These are phyloP conservation scores for Ajuga chamaepitys DNA, from an alignment of 257 asterid species.

Conservation along the genomic window DNA sequence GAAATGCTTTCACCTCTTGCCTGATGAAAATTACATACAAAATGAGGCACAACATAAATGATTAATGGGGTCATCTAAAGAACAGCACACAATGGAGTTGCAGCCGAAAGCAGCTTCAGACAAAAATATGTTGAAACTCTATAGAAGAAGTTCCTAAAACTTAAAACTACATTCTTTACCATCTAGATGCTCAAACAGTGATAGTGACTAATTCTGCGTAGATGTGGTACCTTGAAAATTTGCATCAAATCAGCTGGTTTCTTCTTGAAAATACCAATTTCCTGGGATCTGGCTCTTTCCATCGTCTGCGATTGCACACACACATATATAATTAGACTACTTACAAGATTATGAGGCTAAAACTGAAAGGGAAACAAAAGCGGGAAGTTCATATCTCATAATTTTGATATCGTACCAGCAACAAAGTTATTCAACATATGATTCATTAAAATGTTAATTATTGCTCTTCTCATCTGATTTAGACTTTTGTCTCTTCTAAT, in stretches of 20 bases:
- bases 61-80: neutral
- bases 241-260: constrained; percentile 86
- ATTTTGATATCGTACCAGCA: neutral
- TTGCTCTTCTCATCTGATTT: neutral
- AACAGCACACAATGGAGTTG: constrained; percentile 6
- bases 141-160: constrained; percentile 8
- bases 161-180: neutral
- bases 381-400: neutral
- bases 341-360: constrained; percentile 2
- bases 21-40: neutral
- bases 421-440: neutral
- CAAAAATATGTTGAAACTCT: neutral
- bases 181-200: neutral
- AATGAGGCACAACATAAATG: neutral
- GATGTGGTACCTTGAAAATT: constrained; percentile 67
- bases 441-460: neutral
- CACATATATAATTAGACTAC: neutral
- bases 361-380: neutral
- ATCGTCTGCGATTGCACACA: constrained; percentile 50
- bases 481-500: neutral
- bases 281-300: constrained; percentile 89
- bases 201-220: constrained; percentile 1
- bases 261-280: constrained; percentile 75
- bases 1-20: constrained; percentile 1
- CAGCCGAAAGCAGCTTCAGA: constrained; percentile 8